Percentiles rank a stretch among this genome's conserved stretches.
These are phyloP conservation scores for Magnusiomyces sp. DNA, from an alignment of 1,139 yeast species.

Conservation along the genomic window DNA sequence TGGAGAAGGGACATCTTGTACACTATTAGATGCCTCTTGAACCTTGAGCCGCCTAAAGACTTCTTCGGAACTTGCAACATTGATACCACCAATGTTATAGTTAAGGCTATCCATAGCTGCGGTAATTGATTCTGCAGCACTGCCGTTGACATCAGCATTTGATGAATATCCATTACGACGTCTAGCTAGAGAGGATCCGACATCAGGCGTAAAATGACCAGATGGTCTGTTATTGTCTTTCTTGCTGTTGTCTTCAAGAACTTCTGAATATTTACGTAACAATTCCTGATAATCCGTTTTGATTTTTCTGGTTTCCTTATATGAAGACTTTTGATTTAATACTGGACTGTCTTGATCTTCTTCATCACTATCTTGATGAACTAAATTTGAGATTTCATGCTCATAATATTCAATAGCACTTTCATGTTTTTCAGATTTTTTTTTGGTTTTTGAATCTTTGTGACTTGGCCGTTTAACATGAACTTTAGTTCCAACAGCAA, in stretches of 20 bases:
- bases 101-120: conserved; percentile 14
- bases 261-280: conserved; percentile 20
- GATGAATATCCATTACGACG: neutral
- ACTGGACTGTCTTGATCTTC: conserved; percentile 1
- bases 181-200: conserved; percentile 6
- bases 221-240: too few relatives aligned
- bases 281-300: conserved; percentile 24
- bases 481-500: conserved; percentile 1
- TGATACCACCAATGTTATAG: conserved; percentile 25
- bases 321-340: neutral
- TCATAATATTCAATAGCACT: conserved; percentile 4
- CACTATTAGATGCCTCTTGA: conserved; percentile 18
- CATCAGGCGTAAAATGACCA: conserved; percentile 2
- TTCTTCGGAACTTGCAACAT: conserved; percentile 25
- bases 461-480: neutral
- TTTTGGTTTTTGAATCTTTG: neutral
- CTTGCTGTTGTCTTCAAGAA: conserved; percentile 13
- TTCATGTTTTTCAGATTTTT: conserved; percentile 1
- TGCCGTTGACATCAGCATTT: neutral
- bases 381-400: neutral
- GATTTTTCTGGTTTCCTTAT: neutral
- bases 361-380: neutral
- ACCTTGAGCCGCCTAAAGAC: conserved; percentile 24
- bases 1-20: conserved; percentile 17
- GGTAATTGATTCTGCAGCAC: conserved; percentile 6